These are phyloP conservation scores for Cardiosporidium cionae DNA, from an alignment of 169 alveolate species.

Conservation along the genomic window DNA sequence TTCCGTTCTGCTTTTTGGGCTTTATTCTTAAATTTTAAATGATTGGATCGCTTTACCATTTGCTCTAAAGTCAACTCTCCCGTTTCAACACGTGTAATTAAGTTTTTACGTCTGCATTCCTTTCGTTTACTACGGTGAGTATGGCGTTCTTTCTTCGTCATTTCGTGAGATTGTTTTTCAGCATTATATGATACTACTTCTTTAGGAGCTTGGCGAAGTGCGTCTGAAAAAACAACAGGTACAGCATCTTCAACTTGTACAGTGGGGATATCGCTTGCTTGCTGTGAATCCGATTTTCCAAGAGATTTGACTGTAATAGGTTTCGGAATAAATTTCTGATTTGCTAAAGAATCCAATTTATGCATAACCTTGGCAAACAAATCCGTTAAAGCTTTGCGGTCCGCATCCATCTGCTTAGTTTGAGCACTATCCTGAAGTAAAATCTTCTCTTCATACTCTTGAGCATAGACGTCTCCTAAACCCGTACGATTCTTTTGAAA, in stretches of 20 bases:
- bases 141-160: neutral
- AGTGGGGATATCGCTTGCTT: neutral
- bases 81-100: neutral
- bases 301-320: neutral
- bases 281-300: neutral
- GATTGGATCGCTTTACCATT: too few species aligned
- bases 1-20: too few species aligned
- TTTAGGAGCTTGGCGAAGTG: neutral
- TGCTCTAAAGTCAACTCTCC: neutral
- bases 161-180: too few species aligned
- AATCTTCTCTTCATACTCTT: conserved; percentile 2
- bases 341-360: conserved; percentile 1
- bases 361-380: conserved; percentile 9
- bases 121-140: neutral
- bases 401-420: neutral
- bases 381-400: neutral
- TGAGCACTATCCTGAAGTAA: conserved; percentile 3
- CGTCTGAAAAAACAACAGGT: neutral
- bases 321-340: neutral
- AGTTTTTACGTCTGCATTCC: neutral
- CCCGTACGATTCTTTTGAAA: conserved; percentile 10
- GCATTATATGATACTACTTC: neutral
- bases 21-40: too few species aligned
- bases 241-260: conserved; percentile 8
- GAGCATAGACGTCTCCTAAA: conserved; percentile 21